phyloP scores from a whole-genome alignment of 306 rosid genomes.

The peach (Prunus persica) region DNA sequence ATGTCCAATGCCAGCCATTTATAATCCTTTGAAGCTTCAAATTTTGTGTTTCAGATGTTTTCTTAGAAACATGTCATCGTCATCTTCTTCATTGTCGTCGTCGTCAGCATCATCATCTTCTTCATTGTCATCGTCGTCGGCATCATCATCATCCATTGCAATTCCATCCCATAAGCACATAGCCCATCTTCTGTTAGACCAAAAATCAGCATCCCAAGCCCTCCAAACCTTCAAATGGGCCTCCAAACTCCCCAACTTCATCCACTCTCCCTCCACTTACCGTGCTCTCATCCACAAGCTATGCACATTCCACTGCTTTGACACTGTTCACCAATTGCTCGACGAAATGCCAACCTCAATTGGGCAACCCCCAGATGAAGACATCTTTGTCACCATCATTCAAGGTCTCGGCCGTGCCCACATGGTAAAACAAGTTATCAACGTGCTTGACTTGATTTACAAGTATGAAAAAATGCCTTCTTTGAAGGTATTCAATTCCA shows the following conservation, averaged over 20 bases:
- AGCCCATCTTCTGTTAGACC: constrained; percentile 49
- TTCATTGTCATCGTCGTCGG: background rate
- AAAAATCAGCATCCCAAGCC: constrained; percentile 49
- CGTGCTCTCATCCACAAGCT: constrained; percentile 62
- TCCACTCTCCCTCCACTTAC: constrained; percentile 64
- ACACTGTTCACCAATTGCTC: constrained; percentile 63
- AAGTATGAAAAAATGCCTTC: constrained; percentile 45
- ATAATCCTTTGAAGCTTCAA: constrained; percentile 1
- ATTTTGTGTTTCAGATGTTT: background rate
- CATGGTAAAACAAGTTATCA: constrained; percentile 45
- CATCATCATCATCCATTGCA: constrained; percentile 29
- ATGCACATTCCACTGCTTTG: constrained; percentile 54
- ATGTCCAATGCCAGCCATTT: background rate
- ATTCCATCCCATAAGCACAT: constrained; percentile 46
- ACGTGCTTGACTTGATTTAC: constrained; percentile 49
- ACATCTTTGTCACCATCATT: constrained; percentile 55
- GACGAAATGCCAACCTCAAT: constrained; percentile 65
- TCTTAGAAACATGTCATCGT: background rate
- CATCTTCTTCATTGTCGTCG: constrained; percentile 1
- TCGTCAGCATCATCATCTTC: background rate
- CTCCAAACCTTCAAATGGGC: constrained; percentile 74
- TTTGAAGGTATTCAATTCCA: constrained; percentile 58
- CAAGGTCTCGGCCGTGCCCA: constrained; percentile 50
- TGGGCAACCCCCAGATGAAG: constrained; percentile 47
- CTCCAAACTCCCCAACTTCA: constrained; percentile 47